A percentile compares a stretch with the other conserved stretches of the same genome.
Evolutionary conservation across 2,329 filamentous ascomycete species (phyloP).

Genomic region (Talaromyces sp.): DNA sequence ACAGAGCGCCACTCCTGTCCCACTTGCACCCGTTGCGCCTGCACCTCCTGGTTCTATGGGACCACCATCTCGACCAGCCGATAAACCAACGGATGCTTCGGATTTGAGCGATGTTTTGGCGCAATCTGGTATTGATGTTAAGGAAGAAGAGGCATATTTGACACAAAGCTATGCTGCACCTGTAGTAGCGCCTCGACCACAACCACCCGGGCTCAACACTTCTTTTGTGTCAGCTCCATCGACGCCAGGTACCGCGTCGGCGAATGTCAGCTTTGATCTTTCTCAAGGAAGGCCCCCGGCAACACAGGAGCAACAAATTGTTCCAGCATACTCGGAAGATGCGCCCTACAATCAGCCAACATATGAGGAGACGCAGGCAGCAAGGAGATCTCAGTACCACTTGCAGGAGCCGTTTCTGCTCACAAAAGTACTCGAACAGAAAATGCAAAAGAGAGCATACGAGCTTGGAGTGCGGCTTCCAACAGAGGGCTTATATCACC

Average conservation of each 20-base stretch:
- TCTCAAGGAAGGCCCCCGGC: constrained; percentile 53
- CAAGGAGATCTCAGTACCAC: constrained; percentile 64
- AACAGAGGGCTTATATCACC: constrained; percentile 53
- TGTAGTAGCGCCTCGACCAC: constrained; percentile 38
- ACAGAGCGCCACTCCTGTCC: constrained; percentile 21
- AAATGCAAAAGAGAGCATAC: constrained; percentile 56
- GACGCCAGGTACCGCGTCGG: constrained; percentile 40
- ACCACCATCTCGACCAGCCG: constrained; percentile 58
- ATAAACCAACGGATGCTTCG: constrained; percentile 54
- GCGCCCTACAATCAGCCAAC: constrained; percentile 65
- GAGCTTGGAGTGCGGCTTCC: constrained; percentile 59
- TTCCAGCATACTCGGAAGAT: constrained; percentile 37
- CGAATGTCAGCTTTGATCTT: constrained; percentile 50
- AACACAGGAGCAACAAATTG: constrained; percentile 59
- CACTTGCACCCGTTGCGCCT: constrained; percentile 20
- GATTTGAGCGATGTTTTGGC: constrained; percentile 81
- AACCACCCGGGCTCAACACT: constrained; percentile 47
- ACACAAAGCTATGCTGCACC: constrained; percentile 51
- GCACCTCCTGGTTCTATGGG: constrained; percentile 54
- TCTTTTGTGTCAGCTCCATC: constrained; percentile 42
- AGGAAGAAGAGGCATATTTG: constrained; percentile 80
- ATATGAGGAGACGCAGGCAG: constrained; percentile 58
- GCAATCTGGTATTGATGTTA: constrained; percentile 80
- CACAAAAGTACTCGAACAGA: constrained; percentile 56
- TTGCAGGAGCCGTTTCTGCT: constrained; percentile 70